Evolutionary conservation across 129 eudicot species (phyloP), one percentile per base, ranked within the genome.

Genomic region (Calendula officinalis): DNA sequence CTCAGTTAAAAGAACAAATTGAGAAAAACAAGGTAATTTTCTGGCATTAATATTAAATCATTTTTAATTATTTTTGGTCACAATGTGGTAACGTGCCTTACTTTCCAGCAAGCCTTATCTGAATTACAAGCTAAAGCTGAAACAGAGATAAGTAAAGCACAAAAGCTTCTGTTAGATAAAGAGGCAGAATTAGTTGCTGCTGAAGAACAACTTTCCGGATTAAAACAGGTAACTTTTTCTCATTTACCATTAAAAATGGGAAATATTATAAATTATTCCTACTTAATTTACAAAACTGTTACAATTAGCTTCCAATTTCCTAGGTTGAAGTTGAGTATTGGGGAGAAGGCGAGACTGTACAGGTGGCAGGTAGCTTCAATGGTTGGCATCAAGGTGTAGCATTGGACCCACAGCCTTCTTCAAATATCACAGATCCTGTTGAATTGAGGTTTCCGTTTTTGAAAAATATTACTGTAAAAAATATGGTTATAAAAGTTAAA

Each of bases 281-380:
- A 22, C 30, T 22, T 22, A 22, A 22, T 22, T 22, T 22, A 22
- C 2, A 22, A 22, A 22, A 22, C 2, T 22, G 30, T 22, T 22
- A 22, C 30, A 22, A 22, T 22, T 22, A 22, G 30, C 68, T 57
- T 76, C 38, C 59, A 43, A 14, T 56, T 64, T 75, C 39, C 50
- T 80, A 92, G 98, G 96, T 86, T 72, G 80, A 85, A 81, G 72
- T 92, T 68, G 77, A 83, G 63, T 92, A 88, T 60, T 62, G 77
- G 65, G 95, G 89, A 17, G 87, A 77, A 30, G 96, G 83, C 8
- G 86, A 88, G 71, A 77, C 72, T 34, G 96, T 92, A 37, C 95
- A 92, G 83, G 75, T 92, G 43, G 95, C 96, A 36, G 98, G 98
- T 64, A 92, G 96, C 86, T 92, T 92, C 82, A 92, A 83, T 76